Conservation (phyloP, 2,329 filamentous ascomycete genomes). For the Magnaporthiopsis poae region DNA sequence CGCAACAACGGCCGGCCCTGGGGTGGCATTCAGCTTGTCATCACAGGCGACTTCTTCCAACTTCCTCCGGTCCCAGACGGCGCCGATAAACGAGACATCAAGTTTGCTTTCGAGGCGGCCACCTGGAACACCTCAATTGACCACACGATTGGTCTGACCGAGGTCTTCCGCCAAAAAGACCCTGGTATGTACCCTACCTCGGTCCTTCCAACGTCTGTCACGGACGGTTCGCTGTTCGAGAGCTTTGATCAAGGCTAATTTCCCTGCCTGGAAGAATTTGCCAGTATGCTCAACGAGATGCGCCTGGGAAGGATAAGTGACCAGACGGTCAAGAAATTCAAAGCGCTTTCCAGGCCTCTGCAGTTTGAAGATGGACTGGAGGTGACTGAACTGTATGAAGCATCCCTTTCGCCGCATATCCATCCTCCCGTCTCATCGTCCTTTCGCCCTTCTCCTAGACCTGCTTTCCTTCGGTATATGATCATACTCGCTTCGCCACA, state of each 20-base stretch:
- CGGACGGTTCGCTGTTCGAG: not conserved
- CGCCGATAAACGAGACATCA: constrained; percentile 54
- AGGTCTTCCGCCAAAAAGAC: constrained; percentile 94
- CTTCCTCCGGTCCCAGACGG: constrained; percentile 82
- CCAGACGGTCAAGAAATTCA: constrained; percentile 69
- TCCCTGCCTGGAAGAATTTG: constrained; percentile 52
- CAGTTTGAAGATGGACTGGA: constrained; percentile 64
- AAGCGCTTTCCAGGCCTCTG: constrained; percentile 59
- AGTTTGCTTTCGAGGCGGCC: constrained; percentile 84
- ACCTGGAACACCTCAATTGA: constrained; percentile 90
- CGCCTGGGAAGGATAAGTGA: constrained; percentile 71
- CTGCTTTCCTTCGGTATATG: not conserved
- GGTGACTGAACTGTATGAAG: constrained; percentile 67
- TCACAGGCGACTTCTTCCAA: constrained; percentile 97
- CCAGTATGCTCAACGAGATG: constrained; percentile 96
- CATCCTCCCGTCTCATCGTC: no score
- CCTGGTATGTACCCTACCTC: constrained; percentile 37
- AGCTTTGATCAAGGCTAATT: not conserved
- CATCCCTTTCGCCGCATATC: constrained; percentile 8
- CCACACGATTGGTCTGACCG: constrained; percentile 87
- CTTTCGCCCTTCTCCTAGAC: not conserved
- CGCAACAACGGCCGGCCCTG: constrained; percentile 87
- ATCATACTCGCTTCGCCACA: not conserved
- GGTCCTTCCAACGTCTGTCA: not conserved
- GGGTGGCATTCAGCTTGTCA: constrained; percentile 88